These are phyloP conservation scores for Phaeotremella skinneri DNA, from an alignment of 768 basidiomycete genomes.

Conservation along the genomic window DNA sequence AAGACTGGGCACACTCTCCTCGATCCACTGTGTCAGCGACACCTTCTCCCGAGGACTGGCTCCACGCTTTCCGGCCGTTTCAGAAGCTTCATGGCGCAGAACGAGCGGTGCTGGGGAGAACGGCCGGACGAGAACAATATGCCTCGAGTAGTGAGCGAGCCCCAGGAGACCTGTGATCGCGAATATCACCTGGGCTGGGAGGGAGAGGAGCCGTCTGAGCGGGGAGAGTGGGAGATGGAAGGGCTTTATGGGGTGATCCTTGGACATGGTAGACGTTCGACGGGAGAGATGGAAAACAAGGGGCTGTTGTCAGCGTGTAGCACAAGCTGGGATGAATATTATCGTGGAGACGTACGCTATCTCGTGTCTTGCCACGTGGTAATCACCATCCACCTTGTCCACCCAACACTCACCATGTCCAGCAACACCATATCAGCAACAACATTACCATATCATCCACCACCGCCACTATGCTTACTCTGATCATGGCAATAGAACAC, in stretches of 20 bases:
- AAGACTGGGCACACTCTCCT: slow-evolving; percentile 41
- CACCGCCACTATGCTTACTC: too few relatives aligned
- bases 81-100: not conserved
- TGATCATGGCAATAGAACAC: too few relatives aligned
- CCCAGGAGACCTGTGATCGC: slow-evolving; percentile 33
- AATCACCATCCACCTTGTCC: too few relatives aligned
- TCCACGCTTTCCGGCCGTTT: too few relatives aligned
- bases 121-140: slow-evolving; percentile 34
- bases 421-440: too few relatives aligned
- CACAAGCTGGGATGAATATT: too few relatives aligned
- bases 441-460: too few relatives aligned
- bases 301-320: too few relatives aligned
- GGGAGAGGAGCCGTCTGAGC: slow-evolving; percentile 10
- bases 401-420: too few relatives aligned
- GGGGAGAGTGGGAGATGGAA: slow-evolving; percentile 13
- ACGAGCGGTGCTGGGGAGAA: slow-evolving; percentile 15
- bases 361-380: too few relatives aligned
- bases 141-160: slow-evolving; percentile 34
- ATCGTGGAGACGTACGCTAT: too few relatives aligned
- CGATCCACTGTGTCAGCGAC: slow-evolving; percentile 31
- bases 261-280: not conserved
- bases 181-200: slow-evolving; percentile 28
- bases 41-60: slow-evolving; percentile 1
- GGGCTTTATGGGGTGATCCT: slow-evolving; percentile 3
- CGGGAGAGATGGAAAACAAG: not conserved